Evolutionary conservation across 805 yeast genomes (phyloP), one percentile per base, ranked within the genome.

Genomic region (Candida chauliodis): DNA sequence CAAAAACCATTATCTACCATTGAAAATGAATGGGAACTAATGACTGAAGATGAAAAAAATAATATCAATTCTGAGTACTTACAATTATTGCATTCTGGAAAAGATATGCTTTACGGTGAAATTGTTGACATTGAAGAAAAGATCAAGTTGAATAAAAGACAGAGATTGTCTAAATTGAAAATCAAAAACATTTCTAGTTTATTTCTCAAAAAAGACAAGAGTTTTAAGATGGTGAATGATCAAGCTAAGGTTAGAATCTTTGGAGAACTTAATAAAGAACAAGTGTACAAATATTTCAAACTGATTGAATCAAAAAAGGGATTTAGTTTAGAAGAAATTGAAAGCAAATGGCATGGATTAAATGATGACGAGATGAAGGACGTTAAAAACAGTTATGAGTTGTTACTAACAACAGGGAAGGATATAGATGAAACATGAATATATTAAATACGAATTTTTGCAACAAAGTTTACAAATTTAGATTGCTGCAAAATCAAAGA

Each of bases 101-200:
- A 53, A 37, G 67, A 61, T 34, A 50, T 62, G 9, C 41, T 46
- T 37, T 47, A 46, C 16, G 66, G 66, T 5, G 39, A 57, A 42
- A 46, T 62, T 9, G 56, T 63, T n/a, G 44, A 17, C 8, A 20
- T 35, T 11, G 4, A 8, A 4, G 13, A 16, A 21, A 31, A 31
- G 25, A 22, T 26, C 9, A 26, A 26, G 21, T 20, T 8, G 15
- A 36, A 8, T 5, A 10, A 19, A 18, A 18, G 15, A 4, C 3
- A 20, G 4, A 14, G 18, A 14, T 19, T 34, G 17, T 9, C 5
- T 18, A 26, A 34, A 19, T 24, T 26, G n/a, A 23, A 15, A 19
- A 19, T 34, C 3, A 19, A 19, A 13, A 19, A 26, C 15, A 26
- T 9, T 3, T 11, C n/a, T 9, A 13, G 19, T 14, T 27, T 34